Percentiles rank a stretch among this genome's conserved stretches.
phyloP scores from a whole-genome alignment of 345 rosid species.

The Limnanthes douglasii region DNA sequence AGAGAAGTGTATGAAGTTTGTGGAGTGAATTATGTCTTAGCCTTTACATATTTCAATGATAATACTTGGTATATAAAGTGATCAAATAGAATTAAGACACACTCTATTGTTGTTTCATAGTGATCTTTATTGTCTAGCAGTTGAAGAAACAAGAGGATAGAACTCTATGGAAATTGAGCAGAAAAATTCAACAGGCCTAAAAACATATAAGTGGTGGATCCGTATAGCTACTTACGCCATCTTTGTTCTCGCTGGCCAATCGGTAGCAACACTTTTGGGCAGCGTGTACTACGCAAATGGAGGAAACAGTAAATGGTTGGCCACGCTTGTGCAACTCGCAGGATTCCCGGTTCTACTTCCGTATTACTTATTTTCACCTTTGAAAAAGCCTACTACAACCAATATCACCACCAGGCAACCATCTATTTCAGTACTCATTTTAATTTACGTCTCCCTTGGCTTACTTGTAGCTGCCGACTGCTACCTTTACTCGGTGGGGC shows the following conservation, averaged over 20 bases:
- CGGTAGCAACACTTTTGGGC: too few relatives aligned
- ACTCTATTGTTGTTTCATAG: too few relatives aligned
- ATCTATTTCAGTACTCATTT: slow-evolving; percentile 9
- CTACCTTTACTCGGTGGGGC: slow-evolving; percentile 29
- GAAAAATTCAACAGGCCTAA: slow-evolving; percentile 2
- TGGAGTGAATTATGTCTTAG: too few relatives aligned
- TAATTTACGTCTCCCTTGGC: slow-evolving; percentile 23
- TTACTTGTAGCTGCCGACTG: slow-evolving; percentile 16
- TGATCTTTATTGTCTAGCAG: too few relatives aligned
- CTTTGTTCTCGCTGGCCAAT: slow-evolving; percentile 25
- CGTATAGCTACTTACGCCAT: slow-evolving; percentile 14
- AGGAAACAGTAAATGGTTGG: slow-evolving; percentile 45
- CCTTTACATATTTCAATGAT: too few relatives aligned
- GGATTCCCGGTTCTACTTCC: slow-evolving; percentile 48
- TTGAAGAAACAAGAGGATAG: slow-evolving; percentile 11
- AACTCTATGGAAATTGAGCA: slow-evolving; percentile 4
- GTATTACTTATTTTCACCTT: slow-evolving; percentile 14
- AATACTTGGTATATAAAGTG: too few relatives aligned
- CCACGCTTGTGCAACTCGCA: slow-evolving; percentile 23
- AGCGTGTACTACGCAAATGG: slow-evolving; percentile 39
- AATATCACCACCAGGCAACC: slow-evolving; percentile 2
- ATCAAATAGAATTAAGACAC: too few relatives aligned
- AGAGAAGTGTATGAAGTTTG: too few relatives aligned
- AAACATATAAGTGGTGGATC: slow-evolving; percentile 21
- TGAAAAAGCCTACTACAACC: slow-evolving; percentile 8